Evolutionary conservation across 768 basidiomycete genomes (phyloP), one percentile per base, ranked within the genome.

Genomic region (Coprinellus aureogranulatus): DNA sequence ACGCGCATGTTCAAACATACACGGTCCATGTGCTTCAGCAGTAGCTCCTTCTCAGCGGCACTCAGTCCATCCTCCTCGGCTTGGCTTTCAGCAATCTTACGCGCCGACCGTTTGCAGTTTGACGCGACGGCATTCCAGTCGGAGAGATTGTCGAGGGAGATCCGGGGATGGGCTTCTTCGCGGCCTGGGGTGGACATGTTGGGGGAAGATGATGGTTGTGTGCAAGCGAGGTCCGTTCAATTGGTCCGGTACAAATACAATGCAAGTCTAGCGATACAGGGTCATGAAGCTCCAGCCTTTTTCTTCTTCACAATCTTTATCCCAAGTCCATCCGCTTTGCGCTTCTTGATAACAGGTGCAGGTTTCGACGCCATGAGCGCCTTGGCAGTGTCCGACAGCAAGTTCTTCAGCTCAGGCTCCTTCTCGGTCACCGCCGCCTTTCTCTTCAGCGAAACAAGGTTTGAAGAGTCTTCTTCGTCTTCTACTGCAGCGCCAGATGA

Each of bases 391-490:
- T 87, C 87, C 2, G 89, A 84, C 30, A 93, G 73, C 0, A 93
- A 75, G 55, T 79, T 85, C 56, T 84, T 79, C 57, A 92, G 67
- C 12, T 85, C 81, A 1, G 92, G 91, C 62, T 93, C 91, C 1
- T 90, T 90, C 62, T 93, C 91, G 22, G 80, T 68, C n/a, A 85
- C 84, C 25, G 86, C 90, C 5, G 91, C 92, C 67, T 92, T 93
- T 53, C 92, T 85, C 74, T 94, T 94, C 37, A 94, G 80, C n/a
- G 90, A 92, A 49, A 93, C 71, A 2, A 77, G 63, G 23, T 68
- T 68, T 3, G 62, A 60, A 63, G 22, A 61, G 42, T 62, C 59
- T 6, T 58, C 51, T 2, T 54, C 34, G 16, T 34, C 34, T 34
- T 6, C 34, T 14, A 14, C 34, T 34, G 34, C 34, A 6, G 34